These are phyloP conservation scores for Neofusicoccum sp. DNA, from an alignment of 2,329 filamentous ascomycete genomes.

Conservation along the genomic window DNA sequence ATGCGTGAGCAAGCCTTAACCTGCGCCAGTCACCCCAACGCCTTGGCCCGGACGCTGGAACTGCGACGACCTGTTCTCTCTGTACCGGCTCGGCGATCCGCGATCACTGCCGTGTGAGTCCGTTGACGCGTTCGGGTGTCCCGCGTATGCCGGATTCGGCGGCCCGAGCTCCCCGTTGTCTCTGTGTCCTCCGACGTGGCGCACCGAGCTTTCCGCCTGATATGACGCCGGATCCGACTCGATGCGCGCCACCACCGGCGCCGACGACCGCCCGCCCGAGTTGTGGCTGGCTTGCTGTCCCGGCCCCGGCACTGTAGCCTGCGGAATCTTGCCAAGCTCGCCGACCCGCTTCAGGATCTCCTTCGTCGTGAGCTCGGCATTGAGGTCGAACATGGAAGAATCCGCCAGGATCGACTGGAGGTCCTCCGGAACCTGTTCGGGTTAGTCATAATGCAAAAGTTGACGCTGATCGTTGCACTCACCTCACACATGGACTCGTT, in stretches of 20 bases:
- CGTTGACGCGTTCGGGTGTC: slow-evolving; percentile 31
- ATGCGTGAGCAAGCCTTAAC: slow-evolving; percentile 6
- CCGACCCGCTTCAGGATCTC: slow-evolving; percentile 94
- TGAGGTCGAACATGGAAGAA: slow-evolving; percentile 74
- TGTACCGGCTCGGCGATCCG: slow-evolving; percentile 38
- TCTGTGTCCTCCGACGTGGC: slow-evolving; percentile 58
- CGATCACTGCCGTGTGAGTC: slow-evolving; percentile 28
- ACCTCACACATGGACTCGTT: slow-evolving; percentile 98
- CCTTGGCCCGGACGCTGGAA: slow-evolving; percentile 32
- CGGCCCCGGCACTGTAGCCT: slow-evolving; percentile 51
- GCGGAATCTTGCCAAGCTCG: slow-evolving; percentile 68
- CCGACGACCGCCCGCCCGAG: slow-evolving; percentile 49
- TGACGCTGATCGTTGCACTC: slow-evolving; percentile 41
- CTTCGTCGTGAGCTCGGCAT: slow-evolving; percentile 88
- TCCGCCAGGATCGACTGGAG: slow-evolving; percentile 84
- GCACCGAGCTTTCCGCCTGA: slow-evolving; percentile 80
- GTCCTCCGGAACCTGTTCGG: slow-evolving; percentile 80
- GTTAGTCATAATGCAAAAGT: slow-evolving; percentile 25
- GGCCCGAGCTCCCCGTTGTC: slow-evolving; percentile 29
- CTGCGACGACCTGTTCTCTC: slow-evolving; percentile 33
- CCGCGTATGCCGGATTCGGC: slow-evolving; percentile 34
- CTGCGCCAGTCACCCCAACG: slow-evolving; percentile 23
- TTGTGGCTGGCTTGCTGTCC: slow-evolving; percentile 56
- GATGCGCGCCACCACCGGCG: slow-evolving; percentile 65
- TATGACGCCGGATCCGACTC: slow-evolving; percentile 84